Evolutionary conservation across 441 rosid genomes (phyloP).

Genomic region (Jatropha podagrica): DNA sequence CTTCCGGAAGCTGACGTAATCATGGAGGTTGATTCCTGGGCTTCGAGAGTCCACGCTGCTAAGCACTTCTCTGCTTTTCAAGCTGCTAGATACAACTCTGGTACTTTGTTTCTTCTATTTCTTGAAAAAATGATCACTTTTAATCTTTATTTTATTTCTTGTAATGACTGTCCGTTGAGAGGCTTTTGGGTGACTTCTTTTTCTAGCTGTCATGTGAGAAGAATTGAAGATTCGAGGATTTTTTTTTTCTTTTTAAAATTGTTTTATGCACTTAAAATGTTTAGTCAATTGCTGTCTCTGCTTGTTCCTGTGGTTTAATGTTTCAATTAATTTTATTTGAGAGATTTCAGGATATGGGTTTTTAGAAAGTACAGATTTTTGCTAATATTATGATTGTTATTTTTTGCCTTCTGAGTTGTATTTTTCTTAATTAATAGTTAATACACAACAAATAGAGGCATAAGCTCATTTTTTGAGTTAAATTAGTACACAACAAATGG

Average conservation of each 20-base stretch:
- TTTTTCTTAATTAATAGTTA: too few species aligned
- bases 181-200: not conserved
- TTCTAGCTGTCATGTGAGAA: not conserved
- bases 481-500: too few species aligned
- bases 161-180: not conserved
- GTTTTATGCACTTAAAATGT: not conserved
- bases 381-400: too few species aligned
- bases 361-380: not conserved
- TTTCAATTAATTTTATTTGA: not conserved
- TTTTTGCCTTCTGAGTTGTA: too few species aligned
- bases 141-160: not conserved
- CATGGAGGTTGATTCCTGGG: conserved; percentile 50
- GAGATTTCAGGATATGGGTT: conserved; percentile 6
- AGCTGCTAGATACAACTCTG: conserved; percentile 32
- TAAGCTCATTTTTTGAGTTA: too few species aligned
- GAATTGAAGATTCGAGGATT: not conserved
- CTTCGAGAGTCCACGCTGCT: conserved; percentile 37
- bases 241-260: not conserved
- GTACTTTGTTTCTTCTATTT: conserved; percentile 18
- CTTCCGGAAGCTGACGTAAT: conserved; percentile 12
- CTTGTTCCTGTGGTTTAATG: not conserved
- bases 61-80: conserved; percentile 37
- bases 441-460: too few species aligned
- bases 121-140: not conserved
- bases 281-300: not conserved